These are phyloP conservation scores for Lophiostoma macrostomum DNA, from an alignment of 495 filamentous ascomycete species.

Conservation along the genomic window DNA sequence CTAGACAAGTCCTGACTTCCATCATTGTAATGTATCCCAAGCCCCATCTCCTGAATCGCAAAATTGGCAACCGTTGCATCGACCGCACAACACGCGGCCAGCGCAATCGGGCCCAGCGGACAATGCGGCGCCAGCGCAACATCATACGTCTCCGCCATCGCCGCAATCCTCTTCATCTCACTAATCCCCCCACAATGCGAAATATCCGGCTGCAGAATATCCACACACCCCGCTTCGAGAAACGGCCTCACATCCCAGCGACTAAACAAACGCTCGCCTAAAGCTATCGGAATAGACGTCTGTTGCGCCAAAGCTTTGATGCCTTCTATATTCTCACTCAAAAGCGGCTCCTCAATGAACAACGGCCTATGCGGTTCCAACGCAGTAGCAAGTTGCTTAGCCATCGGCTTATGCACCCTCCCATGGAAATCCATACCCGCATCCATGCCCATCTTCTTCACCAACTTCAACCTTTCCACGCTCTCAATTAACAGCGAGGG, in stretches of 20 bases:
- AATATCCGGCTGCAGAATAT: constrained; percentile 75
- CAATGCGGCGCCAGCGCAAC: constrained; percentile 76
- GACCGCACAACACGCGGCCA: constrained; percentile 71
- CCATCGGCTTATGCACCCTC: constrained; percentile 75
- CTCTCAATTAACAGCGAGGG: constrained; percentile 60
- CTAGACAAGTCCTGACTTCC: constrained; percentile 64
- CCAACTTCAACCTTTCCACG: constrained; percentile 65
- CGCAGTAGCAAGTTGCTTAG: constrained; percentile 71
- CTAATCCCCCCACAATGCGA: constrained; percentile 74
- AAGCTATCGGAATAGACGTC: constrained; percentile 66
- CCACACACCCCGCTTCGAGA: constrained; percentile 64
- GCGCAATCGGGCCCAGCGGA: constrained; percentile 70
- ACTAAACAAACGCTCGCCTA: constrained; percentile 71
- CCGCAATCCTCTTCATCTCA: constrained; percentile 66
- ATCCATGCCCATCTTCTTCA: constrained; percentile 69
- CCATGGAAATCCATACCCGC: constrained; percentile 77
- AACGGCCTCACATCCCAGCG: constrained; percentile 77
- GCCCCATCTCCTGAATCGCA: constrained; percentile 76
- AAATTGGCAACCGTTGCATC: constrained; percentile 65
- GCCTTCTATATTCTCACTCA: constrained; percentile 67
- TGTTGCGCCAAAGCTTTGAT: constrained; percentile 63
- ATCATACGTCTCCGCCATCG: constrained; percentile 75
- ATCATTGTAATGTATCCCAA: constrained; percentile 77
- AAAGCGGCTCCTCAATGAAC: constrained; percentile 78
- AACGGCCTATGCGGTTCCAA: constrained; percentile 68